Percentiles rank a stretch among this genome's conserved stretches.
Conservation (phyloP, 2,329 filamentous ascomycete species). For the Achaetomium macrosporum region DNA sequence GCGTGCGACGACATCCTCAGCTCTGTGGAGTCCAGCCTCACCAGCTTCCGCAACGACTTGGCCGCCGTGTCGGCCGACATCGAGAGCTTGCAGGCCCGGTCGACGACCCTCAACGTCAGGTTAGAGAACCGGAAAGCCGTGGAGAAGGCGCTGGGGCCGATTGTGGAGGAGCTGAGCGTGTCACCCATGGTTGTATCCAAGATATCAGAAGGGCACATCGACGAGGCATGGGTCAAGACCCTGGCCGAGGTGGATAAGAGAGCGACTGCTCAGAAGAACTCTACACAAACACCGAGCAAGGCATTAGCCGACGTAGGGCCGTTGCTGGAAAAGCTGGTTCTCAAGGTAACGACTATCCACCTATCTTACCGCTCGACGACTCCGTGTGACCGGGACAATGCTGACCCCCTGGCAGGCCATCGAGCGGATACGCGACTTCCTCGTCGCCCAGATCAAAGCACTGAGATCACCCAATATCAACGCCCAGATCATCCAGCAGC, state of each 20-base stretch:
- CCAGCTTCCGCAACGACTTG: constrained; percentile 88
- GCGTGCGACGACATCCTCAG: constrained; percentile 90
- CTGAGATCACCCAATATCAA: constrained; percentile 94
- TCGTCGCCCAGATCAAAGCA: constrained; percentile 91
- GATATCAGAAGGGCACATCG: constrained; percentile 82
- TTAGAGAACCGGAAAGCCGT: constrained; percentile 85
- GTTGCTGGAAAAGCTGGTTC: constrained; percentile 73
- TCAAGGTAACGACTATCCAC: constrained; percentile 54
- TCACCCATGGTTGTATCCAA: constrained; percentile 77
- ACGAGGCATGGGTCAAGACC: constrained; percentile 81
- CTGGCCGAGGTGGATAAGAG: constrained; percentile 79
- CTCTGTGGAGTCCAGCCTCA: constrained; percentile 88
- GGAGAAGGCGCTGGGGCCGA: constrained; percentile 77
- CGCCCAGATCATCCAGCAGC: constrained; percentile 92
- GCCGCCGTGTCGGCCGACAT: constrained; percentile 92
- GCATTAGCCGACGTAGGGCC: constrained; percentile 80
- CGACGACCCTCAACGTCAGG: constrained; percentile 72
- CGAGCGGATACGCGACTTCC: constrained; percentile 87
- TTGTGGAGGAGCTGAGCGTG: constrained; percentile 87
- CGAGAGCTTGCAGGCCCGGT: constrained; percentile 83
- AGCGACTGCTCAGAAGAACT: constrained; percentile 63
- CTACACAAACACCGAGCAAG: constrained; percentile 58
- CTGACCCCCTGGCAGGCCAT: constrained; percentile 54
- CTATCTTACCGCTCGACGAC: too few species aligned
- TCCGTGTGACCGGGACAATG: background rate